Conservation (phyloP, 441 rosid species). For the Populus hybrid region DNA sequence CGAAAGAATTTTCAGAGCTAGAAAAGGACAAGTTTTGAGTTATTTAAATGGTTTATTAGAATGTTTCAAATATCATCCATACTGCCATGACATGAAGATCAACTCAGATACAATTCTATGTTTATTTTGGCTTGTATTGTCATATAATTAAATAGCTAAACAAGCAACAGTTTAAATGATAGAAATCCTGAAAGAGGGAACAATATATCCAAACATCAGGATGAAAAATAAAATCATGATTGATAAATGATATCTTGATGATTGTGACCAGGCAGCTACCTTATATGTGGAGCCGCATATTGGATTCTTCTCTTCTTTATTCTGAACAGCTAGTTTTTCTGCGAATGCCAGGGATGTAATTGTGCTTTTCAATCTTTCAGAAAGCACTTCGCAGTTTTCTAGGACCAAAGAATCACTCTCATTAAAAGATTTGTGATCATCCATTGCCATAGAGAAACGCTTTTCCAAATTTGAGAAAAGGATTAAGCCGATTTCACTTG, state of each 20-base stretch:
- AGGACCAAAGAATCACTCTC: constrained; percentile 30
- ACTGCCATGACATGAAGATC: background rate
- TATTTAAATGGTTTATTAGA: background rate
- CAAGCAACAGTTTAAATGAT: constrained; percentile 20
- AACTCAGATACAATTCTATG: background rate
- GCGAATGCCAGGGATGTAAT: constrained; percentile 37
- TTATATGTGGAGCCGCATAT: constrained; percentile 39
- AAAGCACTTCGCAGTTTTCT: constrained; percentile 50
- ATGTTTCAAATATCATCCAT: background rate
- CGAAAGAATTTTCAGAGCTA: background rate
- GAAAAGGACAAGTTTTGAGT: background rate
- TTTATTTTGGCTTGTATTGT: background rate
- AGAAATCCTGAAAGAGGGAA: constrained; percentile 35
- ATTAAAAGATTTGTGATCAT: constrained; percentile 24
- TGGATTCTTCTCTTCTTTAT: constrained; percentile 33
- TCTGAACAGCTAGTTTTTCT: constrained; percentile 28
- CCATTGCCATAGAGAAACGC: constrained; percentile 38
- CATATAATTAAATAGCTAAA: background rate
- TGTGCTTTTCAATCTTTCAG: constrained; percentile 39
- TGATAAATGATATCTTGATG: constrained; percentile 44
- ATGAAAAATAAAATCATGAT: constrained; percentile 40
- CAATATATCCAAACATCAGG: constrained; percentile 50
- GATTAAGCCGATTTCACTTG: constrained; percentile 47
- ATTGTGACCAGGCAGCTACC: constrained; percentile 80
- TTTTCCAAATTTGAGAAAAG: constrained; percentile 64